Evolutionary conservation across 1,284 basidiomycete species (phyloP).

Genomic region (Bjerkandera adusta): DNA sequence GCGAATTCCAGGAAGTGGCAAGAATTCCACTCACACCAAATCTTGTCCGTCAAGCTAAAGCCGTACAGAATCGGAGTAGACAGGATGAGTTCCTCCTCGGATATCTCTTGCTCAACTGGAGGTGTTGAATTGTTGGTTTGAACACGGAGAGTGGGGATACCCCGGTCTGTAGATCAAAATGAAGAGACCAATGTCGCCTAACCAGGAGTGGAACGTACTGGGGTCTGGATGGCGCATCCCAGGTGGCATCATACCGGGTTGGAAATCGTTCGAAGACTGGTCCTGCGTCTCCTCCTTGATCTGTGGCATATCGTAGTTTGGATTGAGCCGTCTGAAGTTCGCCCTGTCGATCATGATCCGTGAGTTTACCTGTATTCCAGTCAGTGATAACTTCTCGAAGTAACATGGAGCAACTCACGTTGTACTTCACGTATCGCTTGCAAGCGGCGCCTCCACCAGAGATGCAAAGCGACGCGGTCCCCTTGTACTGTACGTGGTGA

Average conservation of each 20-base stretch:
- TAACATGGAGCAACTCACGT: constrained; percentile 32
- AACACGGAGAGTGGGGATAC: constrained; percentile 18
- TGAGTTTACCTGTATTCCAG: constrained; percentile 22
- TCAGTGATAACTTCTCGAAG: neutral
- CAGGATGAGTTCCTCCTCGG: constrained; percentile 52
- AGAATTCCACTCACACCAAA: constrained; percentile 46
- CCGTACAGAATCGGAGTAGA: constrained; percentile 55
- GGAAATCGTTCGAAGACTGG: neutral
- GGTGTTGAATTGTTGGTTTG: constrained; percentile 10
- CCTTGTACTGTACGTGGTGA: constrained; percentile 54
- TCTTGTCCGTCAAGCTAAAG: constrained; percentile 56
- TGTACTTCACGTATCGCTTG: constrained; percentile 40
- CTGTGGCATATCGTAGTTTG: constrained; percentile 43
- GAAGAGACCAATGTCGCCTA: no score
- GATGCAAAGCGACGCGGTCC: constrained; percentile 36
- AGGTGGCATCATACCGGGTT: neutral
- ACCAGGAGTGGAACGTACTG: neutral
- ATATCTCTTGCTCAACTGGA: constrained; percentile 30
- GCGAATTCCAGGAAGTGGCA: neutral
- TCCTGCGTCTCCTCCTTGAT: constrained; percentile 15
- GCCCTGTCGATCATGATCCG: constrained; percentile 56
- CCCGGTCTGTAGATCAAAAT: constrained; percentile 12
- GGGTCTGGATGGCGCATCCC: neutral
- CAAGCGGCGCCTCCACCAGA: constrained; percentile 10
- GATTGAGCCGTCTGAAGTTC: constrained; percentile 48